A percentile compares a stretch with the other conserved stretches of the same genome.
These are phyloP conservation scores for Yamadazyma mexicana DNA, from an alignment of 1,139 yeast genomes.

Conservation along the genomic window DNA sequence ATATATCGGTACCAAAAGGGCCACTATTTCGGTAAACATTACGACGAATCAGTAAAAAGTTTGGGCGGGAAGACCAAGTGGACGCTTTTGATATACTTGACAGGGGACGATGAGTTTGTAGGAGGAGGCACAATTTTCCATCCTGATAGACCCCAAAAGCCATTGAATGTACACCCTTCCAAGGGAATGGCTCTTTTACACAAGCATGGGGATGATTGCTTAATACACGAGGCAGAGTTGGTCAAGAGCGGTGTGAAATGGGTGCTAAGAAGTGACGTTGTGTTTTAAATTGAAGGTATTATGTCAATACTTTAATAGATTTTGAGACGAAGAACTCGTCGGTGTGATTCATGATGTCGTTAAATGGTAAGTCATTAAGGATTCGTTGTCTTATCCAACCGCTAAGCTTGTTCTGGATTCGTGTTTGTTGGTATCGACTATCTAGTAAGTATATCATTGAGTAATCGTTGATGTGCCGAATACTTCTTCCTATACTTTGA, in stretches of 20 bases:
- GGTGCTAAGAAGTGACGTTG: conserved; percentile 65
- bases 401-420: conserved; percentile 66
- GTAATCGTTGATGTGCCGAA: conserved; percentile 80
- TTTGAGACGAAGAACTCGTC: conserved; percentile 25
- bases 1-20: conserved; percentile 58
- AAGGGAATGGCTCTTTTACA: conserved; percentile 64
- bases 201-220: conserved; percentile 67
- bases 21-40: conserved; percentile 63
- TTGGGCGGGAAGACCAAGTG: conserved; percentile 48
- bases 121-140: conserved; percentile 70
- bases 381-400: conserved; percentile 68
- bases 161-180: conserved; percentile 45
- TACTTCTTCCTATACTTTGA: conserved; percentile 92
- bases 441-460: conserved; percentile 76
- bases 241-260: conserved; percentile 59
- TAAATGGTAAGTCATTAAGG: conserved; percentile 8
- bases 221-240: conserved; percentile 58
- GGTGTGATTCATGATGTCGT: conserved; percentile 20
- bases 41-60: conserved; percentile 53
- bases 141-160: conserved; percentile 24
- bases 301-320: conserved; percentile 4
- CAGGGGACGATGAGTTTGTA: conserved; percentile 54
- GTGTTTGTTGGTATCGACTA: conserved; percentile 48
- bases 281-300: conserved; percentile 22
- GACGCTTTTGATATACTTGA: conserved; percentile 61